Evolutionary conservation across 108 stramenopile genomes (phyloP).

Genomic region (Parietichytrium sp.): DNA sequence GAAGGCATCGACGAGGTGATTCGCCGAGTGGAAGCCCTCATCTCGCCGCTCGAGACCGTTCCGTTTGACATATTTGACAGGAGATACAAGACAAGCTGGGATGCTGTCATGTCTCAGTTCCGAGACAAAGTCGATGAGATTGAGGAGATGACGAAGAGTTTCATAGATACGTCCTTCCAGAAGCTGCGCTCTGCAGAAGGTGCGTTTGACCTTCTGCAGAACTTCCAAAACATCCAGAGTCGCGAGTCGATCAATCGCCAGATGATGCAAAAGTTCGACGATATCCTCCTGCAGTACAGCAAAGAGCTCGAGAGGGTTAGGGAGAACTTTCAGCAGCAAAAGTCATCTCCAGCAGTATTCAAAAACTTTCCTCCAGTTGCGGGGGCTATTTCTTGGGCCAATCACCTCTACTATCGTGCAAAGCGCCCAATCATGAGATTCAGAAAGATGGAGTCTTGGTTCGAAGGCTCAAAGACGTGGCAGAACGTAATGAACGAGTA

Average conservation of each 20-base stretch:
- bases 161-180: slow-evolving; percentile 67
- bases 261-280: slow-evolving; percentile 63
- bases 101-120: slow-evolving; percentile 62
- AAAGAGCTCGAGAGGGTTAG: slow-evolving; percentile 60
- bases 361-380: slow-evolving; percentile 70
- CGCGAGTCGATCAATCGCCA: slow-evolving; percentile 58
- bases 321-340: slow-evolving; percentile 47
- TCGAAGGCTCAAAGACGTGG: slow-evolving; percentile 59
- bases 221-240: slow-evolving; percentile 63
- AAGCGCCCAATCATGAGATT: slow-evolving; percentile 69
- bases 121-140: slow-evolving; percentile 60
- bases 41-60: slow-evolving; percentile 44
- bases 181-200: slow-evolving; percentile 70
- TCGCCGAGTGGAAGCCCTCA: slow-evolving; percentile 48
- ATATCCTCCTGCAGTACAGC: slow-evolving; percentile 67
- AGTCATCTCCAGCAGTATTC: slow-evolving; percentile 53
- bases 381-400: slow-evolving; percentile 70
- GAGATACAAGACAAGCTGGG: slow-evolving; percentile 64
- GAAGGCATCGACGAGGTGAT: slow-evolving; percentile 65
- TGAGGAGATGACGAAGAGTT: slow-evolving; percentile 62
- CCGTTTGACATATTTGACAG: slow-evolving; percentile 51
- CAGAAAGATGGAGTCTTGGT: slow-evolving; percentile 61
- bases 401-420: slow-evolving; percentile 66
- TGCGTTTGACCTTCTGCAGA: slow-evolving; percentile 70
- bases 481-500: slow-evolving; percentile 64